Evolutionary conservation across 306 rosid genomes (phyloP), one percentile per base, ranked within the genome.

Genomic region (Dicorynia guianensis): DNA sequence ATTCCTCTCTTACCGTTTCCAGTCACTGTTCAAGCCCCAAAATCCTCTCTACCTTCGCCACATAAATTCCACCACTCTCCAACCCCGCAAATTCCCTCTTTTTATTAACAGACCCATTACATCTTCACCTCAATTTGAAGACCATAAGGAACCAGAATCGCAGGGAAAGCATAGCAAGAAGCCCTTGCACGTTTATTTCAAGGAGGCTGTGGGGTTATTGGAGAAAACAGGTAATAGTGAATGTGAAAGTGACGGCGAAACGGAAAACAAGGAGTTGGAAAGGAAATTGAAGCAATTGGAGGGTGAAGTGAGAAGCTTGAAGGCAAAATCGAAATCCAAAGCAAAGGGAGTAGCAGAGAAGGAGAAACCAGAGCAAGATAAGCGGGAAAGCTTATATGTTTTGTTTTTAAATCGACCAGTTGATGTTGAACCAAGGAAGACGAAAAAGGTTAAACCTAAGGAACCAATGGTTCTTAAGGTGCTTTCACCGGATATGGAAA

Each of bases 401-500:
- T 11, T 59, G 72, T 91, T 86, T 70, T 71, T 71, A 19, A 71
- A 78, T 35, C 67, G 71, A 48, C 57, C 60, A n/a, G 30, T 18
- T 17, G 1, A 35, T 11, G n/a, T 5, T 2, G 44, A 46, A 52
- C 18, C 11, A 25, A 12, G 58, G 17, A 63, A 6, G 57, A 4
- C 2, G 4, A 67, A 8, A 60, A 69, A 47, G 53, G 38, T 39
- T 64, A 66, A 25, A 1, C 47, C 39, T 47, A 91, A 42, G 72
- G 76, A 82, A 3, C 75, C 80, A 6, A 17, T 49, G 43, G 75
- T 67, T 13, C 8, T 25, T 19, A 91, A 86, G 52, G 74, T 77
- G 72, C 86, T 90, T 79, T 86, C 95, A 4, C 77, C 76, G 46
- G 95, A 88, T 20, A 81, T 82, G 92, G 86, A 75, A 74, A 15